Base-by-base conservation (phyloP, 2,329 filamentous ascomycete genomes). In the Cytospora chrysosperma region DNA sequence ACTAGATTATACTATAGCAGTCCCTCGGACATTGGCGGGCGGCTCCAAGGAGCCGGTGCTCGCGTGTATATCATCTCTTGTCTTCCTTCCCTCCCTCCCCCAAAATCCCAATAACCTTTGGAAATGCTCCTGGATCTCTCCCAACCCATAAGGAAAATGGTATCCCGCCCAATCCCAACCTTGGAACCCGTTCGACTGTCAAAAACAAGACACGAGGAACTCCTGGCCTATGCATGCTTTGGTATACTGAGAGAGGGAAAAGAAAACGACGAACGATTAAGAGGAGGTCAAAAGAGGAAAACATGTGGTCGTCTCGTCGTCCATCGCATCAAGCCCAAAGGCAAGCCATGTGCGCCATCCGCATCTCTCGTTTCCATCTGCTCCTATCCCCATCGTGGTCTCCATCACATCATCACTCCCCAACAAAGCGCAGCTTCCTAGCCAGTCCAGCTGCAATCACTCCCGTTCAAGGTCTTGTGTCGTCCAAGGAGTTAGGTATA, bases 401-500 rank as follows among this genome's bases (percentile, higher is more conserved):
- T 51, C 51, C 54, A 50, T 59, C 43, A 59, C 52, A 47, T 59
- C 56, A 27, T 54, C n/a, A 50, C 47, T n/a, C n/a, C 26, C n/a
- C 26, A 53, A 61, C 53, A 49, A 63, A 63, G 61, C 59, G 49
- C 64, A 64, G 61, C 61, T 63, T 61, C 54, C 55, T 21, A 47
- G 43, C 43, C 64, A 66, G 64, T 47, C 53, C 62, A 67, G 65
- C 65, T 65, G 65, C 62, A 57, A 43, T 55, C 51, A 21, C 32
- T 60, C 50, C 37, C 59, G 10, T 61, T 61, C 19, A 47, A 64
- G 65, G 63, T 65, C 53, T 58, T 54, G 56, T 62, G 61, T 65
- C 62, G 65, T 65, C 65, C 67, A 64, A 59, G 47, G 61, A 60
- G 61, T 57, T 57, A 62, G 62, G 59, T 66, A 64, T 66, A 61